A percentile compares a stretch with the other conserved stretches of the same genome.
Conservation (phyloP, 2,329 filamentous ascomycete genomes). For the Cladosporium sp. region DNA sequence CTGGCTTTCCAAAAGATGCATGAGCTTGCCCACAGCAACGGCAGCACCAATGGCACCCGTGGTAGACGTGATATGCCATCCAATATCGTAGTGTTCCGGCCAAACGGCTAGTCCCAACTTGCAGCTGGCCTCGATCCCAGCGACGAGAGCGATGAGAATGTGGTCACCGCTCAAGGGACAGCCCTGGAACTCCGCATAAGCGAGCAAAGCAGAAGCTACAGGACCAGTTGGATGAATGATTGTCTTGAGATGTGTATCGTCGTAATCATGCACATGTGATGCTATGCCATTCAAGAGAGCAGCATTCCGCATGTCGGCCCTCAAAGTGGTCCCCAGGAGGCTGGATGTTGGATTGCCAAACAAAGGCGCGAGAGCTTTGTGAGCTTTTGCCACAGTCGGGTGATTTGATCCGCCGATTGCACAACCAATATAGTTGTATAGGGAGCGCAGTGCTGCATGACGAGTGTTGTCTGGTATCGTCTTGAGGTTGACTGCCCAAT, state of each 20-base stretch:
- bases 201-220: conserved; percentile 48
- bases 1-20: conserved; percentile 37
- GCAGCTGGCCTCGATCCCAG: conserved; percentile 51
- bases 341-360: conserved; percentile 36
- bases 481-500: conserved; percentile 42
- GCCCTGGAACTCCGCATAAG: conserved; percentile 41
- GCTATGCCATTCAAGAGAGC: conserved; percentile 53
- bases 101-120: conserved; percentile 51
- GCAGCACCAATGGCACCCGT: conserved; percentile 52
- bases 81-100: conserved; percentile 52
- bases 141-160: conserved; percentile 49
- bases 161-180: conserved; percentile 39
- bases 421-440: conserved; percentile 55
- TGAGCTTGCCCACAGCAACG: conserved; percentile 47
- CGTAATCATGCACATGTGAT: conserved; percentile 54
- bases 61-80: conserved; percentile 54
- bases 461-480: conserved; percentile 41
- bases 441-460: conserved; percentile 43
- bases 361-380: conserved; percentile 34
- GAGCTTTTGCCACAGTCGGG: conserved; percentile 38
- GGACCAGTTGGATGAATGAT: conserved; percentile 54
- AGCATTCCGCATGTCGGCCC: conserved; percentile 46
- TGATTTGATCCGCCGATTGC: conserved; percentile 49
- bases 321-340: conserved; percentile 30
- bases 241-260: conserved; percentile 53